phyloP scores from a whole-genome alignment of 768 basidiomycete species.

The Daedaleopsis sinensis region DNA sequence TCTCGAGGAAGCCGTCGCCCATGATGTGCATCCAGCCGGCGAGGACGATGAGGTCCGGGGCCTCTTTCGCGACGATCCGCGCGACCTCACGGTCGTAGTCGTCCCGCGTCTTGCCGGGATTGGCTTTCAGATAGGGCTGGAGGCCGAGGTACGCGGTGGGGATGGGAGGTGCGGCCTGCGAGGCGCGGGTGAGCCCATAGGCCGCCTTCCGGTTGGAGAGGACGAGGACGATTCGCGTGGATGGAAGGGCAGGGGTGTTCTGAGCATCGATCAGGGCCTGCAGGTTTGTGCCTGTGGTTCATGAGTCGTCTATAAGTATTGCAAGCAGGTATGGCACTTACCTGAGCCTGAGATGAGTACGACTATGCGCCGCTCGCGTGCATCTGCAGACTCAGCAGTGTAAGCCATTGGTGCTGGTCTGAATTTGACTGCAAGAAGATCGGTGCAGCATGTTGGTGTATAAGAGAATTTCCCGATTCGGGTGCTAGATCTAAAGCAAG shows the following conservation, averaged over 20 bases:
- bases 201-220: constrained; percentile 92
- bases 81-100: constrained; percentile 90
- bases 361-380: constrained; percentile 40
- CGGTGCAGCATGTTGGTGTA: not conserved
- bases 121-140: constrained; percentile 77
- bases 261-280: constrained; percentile 94
- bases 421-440: not conserved
- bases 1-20: constrained; percentile 76
- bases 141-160: constrained; percentile 83
- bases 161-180: constrained; percentile 71
- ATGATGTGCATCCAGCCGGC: constrained; percentile 99
- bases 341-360: constrained; percentile 74
- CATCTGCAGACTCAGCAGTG: not conserved
- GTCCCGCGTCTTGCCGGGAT: constrained; percentile 71
- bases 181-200: constrained; percentile 84
- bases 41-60: constrained; percentile 88
- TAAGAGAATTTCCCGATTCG: not conserved
- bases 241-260: constrained; percentile 71
- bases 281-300: constrained; percentile 82
- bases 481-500: not conserved
- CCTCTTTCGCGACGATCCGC: constrained; percentile 56
- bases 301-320: not conserved
- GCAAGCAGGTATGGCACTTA: constrained; percentile 23
- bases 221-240: constrained; percentile 75
- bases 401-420: constrained; percentile 14